Evolutionary conservation across 441 rosid genomes (phyloP), one percentile per base, ranked within the genome.

Genomic region (Populus hybrid): DNA sequence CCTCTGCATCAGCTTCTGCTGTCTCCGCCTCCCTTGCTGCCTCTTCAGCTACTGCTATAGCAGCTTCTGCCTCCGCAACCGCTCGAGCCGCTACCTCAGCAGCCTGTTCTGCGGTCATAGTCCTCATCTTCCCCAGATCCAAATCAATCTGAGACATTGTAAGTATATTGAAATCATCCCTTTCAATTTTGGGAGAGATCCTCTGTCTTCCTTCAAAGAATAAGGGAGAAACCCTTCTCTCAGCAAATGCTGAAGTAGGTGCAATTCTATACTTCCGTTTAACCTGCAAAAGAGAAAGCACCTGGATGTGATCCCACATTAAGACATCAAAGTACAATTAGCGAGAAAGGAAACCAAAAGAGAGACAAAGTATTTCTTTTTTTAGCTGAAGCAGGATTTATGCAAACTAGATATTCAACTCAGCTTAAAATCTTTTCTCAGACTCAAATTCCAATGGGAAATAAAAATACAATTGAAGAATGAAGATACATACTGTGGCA

Each of bases 1-100:
- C 95, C 82, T 91, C 97, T 18, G 97, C 99, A 78, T 92, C 91
- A 20, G 98, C 98, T 80, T 94, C 99, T 14, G 97, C 98, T 73
- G 80, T 87, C 77, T 96, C 98, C 7, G 99, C 98, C 77, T 96
- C 98, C 74, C 87, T 92, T 28, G 92, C 91, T 82, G 98, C 99
- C 88, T 88, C 94, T 80, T 94, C 98, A 70, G 99, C 99, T 77
- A 84, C 94, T 9, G 92, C 94, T 45, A 91, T 89, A 63, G 96
- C 97, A 82, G 90, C 91, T 82, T 94, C 98, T 72, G 99, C 98
- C 82, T 93, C 96, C 26, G 93, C 92, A 83, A 96, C 99, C 74
- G 97, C 98, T 80, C 78, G 90, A 71, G 94, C 94, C 68, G 99
- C 98, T 76, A 90, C 90, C 10, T 85, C 89, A 66, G 94, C 93